These are phyloP conservation scores for Pythium sp. DNA, from an alignment of 352 stramenopile genomes.

Conservation along the genomic window DNA sequence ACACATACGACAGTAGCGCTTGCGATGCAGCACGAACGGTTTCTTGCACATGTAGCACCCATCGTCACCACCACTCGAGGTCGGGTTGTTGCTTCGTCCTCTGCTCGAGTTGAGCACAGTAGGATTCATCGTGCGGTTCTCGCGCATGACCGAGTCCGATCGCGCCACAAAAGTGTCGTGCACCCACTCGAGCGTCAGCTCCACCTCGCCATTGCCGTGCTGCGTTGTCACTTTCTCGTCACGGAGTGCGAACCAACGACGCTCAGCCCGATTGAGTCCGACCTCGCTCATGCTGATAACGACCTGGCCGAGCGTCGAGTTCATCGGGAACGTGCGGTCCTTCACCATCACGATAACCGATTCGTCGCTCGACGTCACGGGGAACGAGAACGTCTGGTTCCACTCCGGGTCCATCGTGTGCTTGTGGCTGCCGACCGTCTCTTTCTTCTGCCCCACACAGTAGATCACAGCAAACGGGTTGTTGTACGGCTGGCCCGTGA, in stretches of 20 bases:
- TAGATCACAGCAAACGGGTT: constrained; percentile 81
- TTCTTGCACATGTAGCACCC: constrained; percentile 82
- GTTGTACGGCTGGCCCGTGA: constrained; percentile 86
- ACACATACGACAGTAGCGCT: constrained; percentile 86
- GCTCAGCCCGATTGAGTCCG: constrained; percentile 72
- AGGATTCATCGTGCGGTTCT: constrained; percentile 41
- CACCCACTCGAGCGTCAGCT: constrained; percentile 88
- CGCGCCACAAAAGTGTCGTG: constrained; percentile 88
- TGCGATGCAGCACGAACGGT: constrained; percentile 75
- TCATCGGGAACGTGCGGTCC: constrained; percentile 70
- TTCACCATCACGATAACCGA: constrained; percentile 70
- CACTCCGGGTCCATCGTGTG: constrained; percentile 89
- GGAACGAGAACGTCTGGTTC: constrained; percentile 90
- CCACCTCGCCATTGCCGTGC: constrained; percentile 82
- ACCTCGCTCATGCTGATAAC: constrained; percentile 78
- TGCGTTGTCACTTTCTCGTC: constrained; percentile 61
- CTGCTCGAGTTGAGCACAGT: constrained; percentile 17
- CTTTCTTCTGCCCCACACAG: constrained; percentile 84
- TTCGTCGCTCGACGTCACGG: constrained; percentile 72
- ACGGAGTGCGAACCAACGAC: constrained; percentile 74
- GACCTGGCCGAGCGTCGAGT: constrained; percentile 73
- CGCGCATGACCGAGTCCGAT: constrained; percentile 81
- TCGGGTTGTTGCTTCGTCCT: constrained; percentile 15
- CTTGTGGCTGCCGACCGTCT: constrained; percentile 84
- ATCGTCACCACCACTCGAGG: constrained; percentile 35